Base-by-base conservation (phyloP, 805 yeast species). In the Kuraishia cidri region DNA sequence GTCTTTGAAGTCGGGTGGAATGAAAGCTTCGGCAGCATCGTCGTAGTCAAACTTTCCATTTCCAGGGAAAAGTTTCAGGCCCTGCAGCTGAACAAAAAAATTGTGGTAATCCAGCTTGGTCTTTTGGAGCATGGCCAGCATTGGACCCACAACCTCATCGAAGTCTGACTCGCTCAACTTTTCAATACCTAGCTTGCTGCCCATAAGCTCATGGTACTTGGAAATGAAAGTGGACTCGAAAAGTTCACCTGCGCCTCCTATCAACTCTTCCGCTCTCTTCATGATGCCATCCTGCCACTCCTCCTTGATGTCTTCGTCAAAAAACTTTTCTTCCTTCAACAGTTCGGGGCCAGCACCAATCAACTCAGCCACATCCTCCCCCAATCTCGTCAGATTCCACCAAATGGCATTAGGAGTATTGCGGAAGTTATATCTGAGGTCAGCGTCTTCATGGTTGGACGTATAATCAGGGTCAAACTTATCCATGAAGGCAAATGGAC, bases 401-500 rank as follows among this genome's bases (percentile, higher is more conserved):
- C 95, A 86, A 29, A 90, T 76, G 0, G 88, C 73, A 17, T 79
- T 69, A 0, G 97, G 97, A 8, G 85, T 79, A 47, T 83, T 86
- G n/a, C 69, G 68, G 57, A 80, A 88, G 6, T 86, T 73, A 52
- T 92, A 90, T 29, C 96, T 64, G 12, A 62, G 51, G 31, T 62
- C 58, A 27, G 66, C 69, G 54, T 92, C 98, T 48, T 87, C 97
- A 35, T 85, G 86, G 50, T 92, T 90, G 2, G 97, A 90, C 0
- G 97, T 83, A 48, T 69, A 90, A 31, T 67, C 55, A 11, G 94
- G 88, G 46, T 85, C 78, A 50, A 79, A 90, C 29, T 70, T 72
- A 48, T 88, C 96, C 80, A 88, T 70, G 38, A 87, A 81, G 13
- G 94, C 83, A 58, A 84, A 92, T 1, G 98, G 97, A 3, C 97